phyloP scores from a whole-genome alignment of 202 grass and related monocot species.

The Cymbopogon flexuosus region DNA sequence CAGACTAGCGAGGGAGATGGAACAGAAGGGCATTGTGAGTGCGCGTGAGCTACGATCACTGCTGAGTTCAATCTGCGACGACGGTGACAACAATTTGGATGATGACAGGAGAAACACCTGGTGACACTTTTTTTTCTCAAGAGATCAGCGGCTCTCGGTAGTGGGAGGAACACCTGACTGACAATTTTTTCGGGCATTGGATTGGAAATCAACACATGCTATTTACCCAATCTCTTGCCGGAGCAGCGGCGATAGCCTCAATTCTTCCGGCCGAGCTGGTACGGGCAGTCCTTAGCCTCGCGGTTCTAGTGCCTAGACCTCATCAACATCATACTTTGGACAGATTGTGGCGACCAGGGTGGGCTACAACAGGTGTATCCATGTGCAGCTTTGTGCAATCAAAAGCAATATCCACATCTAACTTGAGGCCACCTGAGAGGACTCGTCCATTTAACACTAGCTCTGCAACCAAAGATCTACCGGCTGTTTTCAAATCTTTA shows the following conservation, averaged over 20 bases:
- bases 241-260: not conserved
- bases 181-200: not conserved
- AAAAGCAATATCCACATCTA: not conserved
- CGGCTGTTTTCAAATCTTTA: not conserved
- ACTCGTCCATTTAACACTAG: not conserved
- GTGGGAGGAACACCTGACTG: too few species aligned
- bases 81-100: constrained; percentile 14
- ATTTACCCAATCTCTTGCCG: not conserved
- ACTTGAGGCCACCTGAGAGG: not conserved
- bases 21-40: constrained; percentile 46
- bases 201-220: not conserved
- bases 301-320: not conserved
- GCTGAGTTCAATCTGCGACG: constrained; percentile 39
- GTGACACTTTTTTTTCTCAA: not conserved
- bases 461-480: not conserved
- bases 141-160: not conserved
- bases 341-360: not conserved
- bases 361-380: not conserved
- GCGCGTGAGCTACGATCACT: constrained; percentile 34
- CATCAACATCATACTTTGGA: not conserved
- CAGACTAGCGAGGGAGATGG: constrained; percentile 47
- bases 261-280: not conserved
- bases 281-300: not conserved
- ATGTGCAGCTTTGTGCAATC: not conserved
- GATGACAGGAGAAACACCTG: not conserved